phyloP scores from a whole-genome alignment of 2,329 filamentous ascomycete species.

The Aspergillus tanneri region DNA sequence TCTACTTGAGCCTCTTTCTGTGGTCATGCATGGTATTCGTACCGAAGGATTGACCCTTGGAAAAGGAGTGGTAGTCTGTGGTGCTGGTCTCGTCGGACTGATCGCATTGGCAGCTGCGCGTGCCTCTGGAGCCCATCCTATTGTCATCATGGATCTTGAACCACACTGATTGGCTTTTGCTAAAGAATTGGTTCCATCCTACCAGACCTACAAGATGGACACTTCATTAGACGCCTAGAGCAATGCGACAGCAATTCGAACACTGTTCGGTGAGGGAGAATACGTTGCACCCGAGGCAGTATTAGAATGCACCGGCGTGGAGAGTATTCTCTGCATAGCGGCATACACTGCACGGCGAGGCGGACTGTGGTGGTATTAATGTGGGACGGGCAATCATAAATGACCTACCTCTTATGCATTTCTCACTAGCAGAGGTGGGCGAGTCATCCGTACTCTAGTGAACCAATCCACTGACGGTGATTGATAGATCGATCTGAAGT shows the following conservation, averaged over 20 bases:
- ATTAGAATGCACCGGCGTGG: conserved; percentile 66
- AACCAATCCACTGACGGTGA: not conserved
- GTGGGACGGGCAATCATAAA: conserved; percentile 63
- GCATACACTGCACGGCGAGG: conserved; percentile 58
- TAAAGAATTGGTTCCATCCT: conserved; percentile 56
- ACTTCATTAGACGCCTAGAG: conserved; percentile 46
- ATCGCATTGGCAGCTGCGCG: conserved; percentile 58
- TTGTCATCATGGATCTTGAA: conserved; percentile 65
- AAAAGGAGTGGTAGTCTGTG: conserved; percentile 57
- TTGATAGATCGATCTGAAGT: conserved; percentile 62
- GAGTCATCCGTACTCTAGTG: not conserved
- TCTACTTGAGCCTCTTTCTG: conserved; percentile 63
- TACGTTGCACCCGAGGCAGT: conserved; percentile 59
- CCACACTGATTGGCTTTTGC: conserved; percentile 57
- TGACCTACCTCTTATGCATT: conserved; percentile 66
- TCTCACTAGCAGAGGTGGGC: conserved; percentile 56
- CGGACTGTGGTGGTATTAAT: conserved; percentile 65
- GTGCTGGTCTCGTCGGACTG: conserved; percentile 64
- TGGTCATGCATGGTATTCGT: conserved; percentile 62
- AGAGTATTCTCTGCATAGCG: conserved; percentile 62
- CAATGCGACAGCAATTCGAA: conserved; percentile 54
- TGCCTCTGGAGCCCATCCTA: conserved; percentile 62
- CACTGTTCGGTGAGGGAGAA: conserved; percentile 55
- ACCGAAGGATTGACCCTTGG: conserved; percentile 56
- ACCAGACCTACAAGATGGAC: conserved; percentile 56